Conservation (phyloP, 805 yeast genomes). For the Kregervanrija delftensis region DNA sequence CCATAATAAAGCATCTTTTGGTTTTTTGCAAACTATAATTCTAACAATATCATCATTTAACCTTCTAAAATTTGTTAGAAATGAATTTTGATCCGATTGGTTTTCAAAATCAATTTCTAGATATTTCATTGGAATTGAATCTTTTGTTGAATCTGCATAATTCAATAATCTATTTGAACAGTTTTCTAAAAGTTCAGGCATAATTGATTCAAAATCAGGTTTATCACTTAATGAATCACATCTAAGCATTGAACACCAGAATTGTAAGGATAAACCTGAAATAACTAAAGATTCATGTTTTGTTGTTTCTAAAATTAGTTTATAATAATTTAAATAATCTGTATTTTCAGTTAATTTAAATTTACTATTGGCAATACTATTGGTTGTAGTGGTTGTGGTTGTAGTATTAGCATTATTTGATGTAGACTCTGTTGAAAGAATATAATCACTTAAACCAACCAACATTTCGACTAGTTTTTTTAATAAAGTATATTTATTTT, state of each 20-base stretch:
- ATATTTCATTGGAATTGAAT: slow-evolving; percentile 55
- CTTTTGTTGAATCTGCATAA: slow-evolving; percentile 62
- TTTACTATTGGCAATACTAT: slow-evolving; percentile 6
- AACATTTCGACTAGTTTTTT: slow-evolving; percentile 93
- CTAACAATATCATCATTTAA: slow-evolving; percentile 88
- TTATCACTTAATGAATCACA: slow-evolving; percentile 64
- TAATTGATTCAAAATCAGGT: slow-evolving; percentile 44
- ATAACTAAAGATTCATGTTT: slow-evolving; percentile 81
- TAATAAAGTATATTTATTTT: slow-evolving; percentile 67
- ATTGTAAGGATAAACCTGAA: slow-evolving; percentile 82
- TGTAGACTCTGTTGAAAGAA: slow-evolving; percentile 28
- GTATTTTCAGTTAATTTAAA: slow-evolving; percentile 41
- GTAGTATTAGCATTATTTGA: not conserved
- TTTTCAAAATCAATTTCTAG: slow-evolving; percentile 87
- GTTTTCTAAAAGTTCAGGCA: slow-evolving; percentile 65
- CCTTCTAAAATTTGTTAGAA: slow-evolving; percentile 72
- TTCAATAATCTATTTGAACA: slow-evolving; percentile 74
- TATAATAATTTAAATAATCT: slow-evolving; percentile 63
- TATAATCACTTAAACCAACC: slow-evolving; percentile 75
- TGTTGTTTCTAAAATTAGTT: slow-evolving; percentile 73
- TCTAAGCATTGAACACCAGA: slow-evolving; percentile 89
- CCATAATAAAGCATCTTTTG: slow-evolving; percentile 79
- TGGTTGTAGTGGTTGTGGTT: slow-evolving; percentile 5
- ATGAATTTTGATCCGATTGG: slow-evolving; percentile 68
- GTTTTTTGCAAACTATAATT: slow-evolving; percentile 76